Evolutionary conservation across 768 basidiomycete genomes (phyloP).

Genomic region (Porphyrellus cyaneotinctus): DNA sequence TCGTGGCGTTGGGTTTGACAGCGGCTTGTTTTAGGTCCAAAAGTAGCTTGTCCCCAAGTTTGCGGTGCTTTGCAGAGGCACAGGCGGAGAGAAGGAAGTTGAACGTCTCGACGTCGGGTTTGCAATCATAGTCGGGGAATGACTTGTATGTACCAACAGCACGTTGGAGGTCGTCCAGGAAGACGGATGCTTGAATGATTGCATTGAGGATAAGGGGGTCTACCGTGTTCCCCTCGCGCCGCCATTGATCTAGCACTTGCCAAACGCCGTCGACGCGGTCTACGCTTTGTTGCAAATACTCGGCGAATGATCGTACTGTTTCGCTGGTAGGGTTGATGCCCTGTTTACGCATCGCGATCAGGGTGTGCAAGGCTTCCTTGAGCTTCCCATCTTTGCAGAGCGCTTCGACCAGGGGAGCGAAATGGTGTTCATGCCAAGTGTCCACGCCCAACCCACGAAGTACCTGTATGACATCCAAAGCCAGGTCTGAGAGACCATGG

Average conservation of each 20-base stretch:
- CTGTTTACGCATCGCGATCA: slow-evolving; percentile 56
- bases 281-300: slow-evolving; percentile 42
- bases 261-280: slow-evolving; percentile 63
- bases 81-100: slow-evolving; percentile 68
- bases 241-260: slow-evolving; percentile 58
- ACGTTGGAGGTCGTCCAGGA: slow-evolving; percentile 64
- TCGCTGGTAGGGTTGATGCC: slow-evolving; percentile 46
- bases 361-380: slow-evolving; percentile 56
- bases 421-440: slow-evolving; percentile 65
- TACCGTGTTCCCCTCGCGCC: slow-evolving; percentile 46
- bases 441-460: slow-evolving; percentile 46
- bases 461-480: slow-evolving; percentile 56
- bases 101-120: slow-evolving; percentile 62
- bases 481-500: slow-evolving; percentile 66
- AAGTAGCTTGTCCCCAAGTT: slow-evolving; percentile 65
- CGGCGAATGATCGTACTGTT: slow-evolving; percentile 53
- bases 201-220: slow-evolving; percentile 61
- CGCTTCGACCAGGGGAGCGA: slow-evolving; percentile 73
- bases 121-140: slow-evolving; percentile 49
- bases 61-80: slow-evolving; percentile 51
- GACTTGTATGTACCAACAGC: slow-evolving; percentile 75
- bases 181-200: slow-evolving; percentile 59
- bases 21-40: slow-evolving; percentile 58
- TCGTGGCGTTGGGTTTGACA: slow-evolving; percentile 53
- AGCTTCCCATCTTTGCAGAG: slow-evolving; percentile 55